Conservation (phyloP, 805 yeast genomes). For the Vanderwaltozyma verrucispora region DNA sequence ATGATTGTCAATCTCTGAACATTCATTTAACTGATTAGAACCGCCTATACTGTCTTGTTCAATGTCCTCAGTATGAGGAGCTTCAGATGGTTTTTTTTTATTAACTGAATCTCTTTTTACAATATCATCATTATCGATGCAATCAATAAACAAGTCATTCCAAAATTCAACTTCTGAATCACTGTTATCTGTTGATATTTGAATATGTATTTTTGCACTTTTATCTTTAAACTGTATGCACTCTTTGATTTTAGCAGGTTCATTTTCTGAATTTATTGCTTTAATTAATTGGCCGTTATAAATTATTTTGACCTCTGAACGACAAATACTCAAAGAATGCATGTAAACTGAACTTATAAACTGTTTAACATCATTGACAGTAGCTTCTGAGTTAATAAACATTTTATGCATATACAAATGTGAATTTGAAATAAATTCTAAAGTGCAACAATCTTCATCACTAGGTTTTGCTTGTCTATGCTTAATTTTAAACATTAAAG, state of each 20-base stretch:
- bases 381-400: constrained; percentile 15
- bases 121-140: constrained; percentile 1
- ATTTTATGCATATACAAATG: constrained; percentile 15
- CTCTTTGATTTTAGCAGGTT: constrained; percentile 11
- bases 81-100: not conserved
- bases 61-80: not conserved
- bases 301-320: constrained; percentile 18
- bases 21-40: no score
- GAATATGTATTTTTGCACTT: constrained; percentile 18
- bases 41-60: no score
- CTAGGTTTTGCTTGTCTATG: constrained; percentile 12
- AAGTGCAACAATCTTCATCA: constrained; percentile 5
- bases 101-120: not conserved
- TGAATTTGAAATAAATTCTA: constrained; percentile 20
- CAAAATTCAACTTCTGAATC: constrained; percentile 23
- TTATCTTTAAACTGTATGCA: constrained; percentile 9
- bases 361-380: constrained; percentile 19
- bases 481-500: constrained; percentile 21
- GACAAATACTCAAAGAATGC: constrained; percentile 12
- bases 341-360: constrained; percentile 20
- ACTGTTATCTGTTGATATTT: constrained; percentile 15
- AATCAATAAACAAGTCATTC: constrained; percentile 15
- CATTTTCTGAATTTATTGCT: constrained; percentile 2
- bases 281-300: constrained; percentile 21
- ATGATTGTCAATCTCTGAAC: no score